Base-by-base conservation (phyloP, 2,329 filamentous ascomycete genomes). In the Aspergillus ruber region DNA sequence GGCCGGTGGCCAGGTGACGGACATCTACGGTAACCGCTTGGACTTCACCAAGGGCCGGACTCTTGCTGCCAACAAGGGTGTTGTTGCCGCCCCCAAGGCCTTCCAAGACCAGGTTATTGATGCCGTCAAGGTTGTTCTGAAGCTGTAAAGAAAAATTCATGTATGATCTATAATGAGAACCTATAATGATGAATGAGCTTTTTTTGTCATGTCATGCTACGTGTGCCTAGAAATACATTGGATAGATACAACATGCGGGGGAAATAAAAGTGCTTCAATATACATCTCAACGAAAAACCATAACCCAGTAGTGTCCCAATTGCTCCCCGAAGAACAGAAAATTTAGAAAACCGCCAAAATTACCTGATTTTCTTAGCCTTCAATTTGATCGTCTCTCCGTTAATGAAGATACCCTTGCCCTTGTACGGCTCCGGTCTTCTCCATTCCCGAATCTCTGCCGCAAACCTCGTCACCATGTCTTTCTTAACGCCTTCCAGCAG, bases 301-400 rank as follows among this genome's bases (percentile, higher is more conserved):
- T 18, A 39, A 18, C 36, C 15, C 36, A 39, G 15, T 15, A 39
- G 15, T 15, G 17, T 15, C 15, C 36, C 36, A 18, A 39, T 39
- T 39, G 36, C 17, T 35, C 33, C 33, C 33, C 33, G 33, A 35
- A n/a, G 13, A 50, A 53, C 45, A 52, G 55, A 43, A 35, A 17
- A 35, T 17, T 7, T 35, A 35, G 15, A n/a, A 35, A 39, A 39
- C 5, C 1, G 36, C 49, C 49, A 46, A 33, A 57, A 66, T 75
- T 83, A 93, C 78, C 90, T 91, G 70, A 91, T 89, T 81, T 91
- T 93, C 85, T 96, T 98, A 63, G 88, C 86, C 84, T 98, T 98
- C 71, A 98, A 71, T 79, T 86, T 95, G 74, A 98, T 96, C 25
- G 90, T 96, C 79, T 98, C 90, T 54, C 90, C 89, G 64, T 97